Conservation (phyloP, 176 grass and related monocot species). For the Avena sativa region DNA sequence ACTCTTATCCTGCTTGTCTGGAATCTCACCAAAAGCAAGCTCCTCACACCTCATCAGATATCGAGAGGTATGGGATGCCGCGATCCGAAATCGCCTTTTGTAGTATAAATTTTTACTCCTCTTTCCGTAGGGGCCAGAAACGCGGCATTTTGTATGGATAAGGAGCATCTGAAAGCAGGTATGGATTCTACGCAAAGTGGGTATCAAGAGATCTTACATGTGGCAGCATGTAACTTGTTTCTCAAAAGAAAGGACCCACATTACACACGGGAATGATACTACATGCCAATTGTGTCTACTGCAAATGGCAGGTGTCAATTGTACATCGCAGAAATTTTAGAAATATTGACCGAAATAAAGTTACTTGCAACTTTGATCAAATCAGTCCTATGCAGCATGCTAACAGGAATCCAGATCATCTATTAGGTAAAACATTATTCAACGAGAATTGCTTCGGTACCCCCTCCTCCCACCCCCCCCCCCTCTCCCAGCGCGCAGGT, state of each 20-base stretch:
- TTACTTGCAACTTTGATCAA: conserved; percentile 29
- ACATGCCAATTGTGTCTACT: background rate
- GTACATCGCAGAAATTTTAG: background rate
- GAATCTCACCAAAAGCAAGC: conserved; percentile 44
- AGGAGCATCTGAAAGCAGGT: conserved; percentile 51
- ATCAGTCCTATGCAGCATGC: background rate
- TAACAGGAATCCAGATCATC: background rate
- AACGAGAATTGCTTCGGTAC: background rate
- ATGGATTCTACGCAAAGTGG: conserved; percentile 49
- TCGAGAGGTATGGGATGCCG: conserved; percentile 44
- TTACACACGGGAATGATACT: conserved; percentile 32
- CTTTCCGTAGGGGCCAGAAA: conserved; percentile 24
- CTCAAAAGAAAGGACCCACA: conserved; percentile 31
- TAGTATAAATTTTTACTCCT: conserved; percentile 15
- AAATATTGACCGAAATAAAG: conserved; percentile 3
- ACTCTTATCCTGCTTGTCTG: conserved; percentile 41
- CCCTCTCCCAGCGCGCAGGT: no score
- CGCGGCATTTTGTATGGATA: conserved; percentile 46
- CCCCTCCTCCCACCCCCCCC: no score
- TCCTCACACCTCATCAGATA: conserved; percentile 41
- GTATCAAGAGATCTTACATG: conserved; percentile 47
- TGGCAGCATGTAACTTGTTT: conserved; percentile 54
- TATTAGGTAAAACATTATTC: background rate
- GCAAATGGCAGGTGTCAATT: conserved; percentile 5
- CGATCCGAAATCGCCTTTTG: conserved; percentile 47